These are phyloP conservation scores for Aspergillus puulaauensis DNA, from an alignment of 2,329 filamentous ascomycete species.

Conservation along the genomic window DNA sequence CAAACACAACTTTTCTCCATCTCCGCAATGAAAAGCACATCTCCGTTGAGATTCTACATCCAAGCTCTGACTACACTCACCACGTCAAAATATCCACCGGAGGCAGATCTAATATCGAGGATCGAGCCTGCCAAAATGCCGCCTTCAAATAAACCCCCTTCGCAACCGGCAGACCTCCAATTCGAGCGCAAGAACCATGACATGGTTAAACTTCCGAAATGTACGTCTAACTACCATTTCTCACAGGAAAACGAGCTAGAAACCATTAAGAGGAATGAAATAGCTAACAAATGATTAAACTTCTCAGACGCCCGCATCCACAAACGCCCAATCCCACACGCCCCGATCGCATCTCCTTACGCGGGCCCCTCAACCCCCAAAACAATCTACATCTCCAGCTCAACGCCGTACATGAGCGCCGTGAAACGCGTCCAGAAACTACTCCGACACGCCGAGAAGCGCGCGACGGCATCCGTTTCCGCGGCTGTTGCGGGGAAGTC, in stretches of 20 bases:
- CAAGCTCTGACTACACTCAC: neutral
- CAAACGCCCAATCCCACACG: constrained; percentile 60
- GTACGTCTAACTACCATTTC: constrained; percentile 18
- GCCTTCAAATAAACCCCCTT: neutral
- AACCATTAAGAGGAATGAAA: neutral
- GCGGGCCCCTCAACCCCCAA: constrained; percentile 51
- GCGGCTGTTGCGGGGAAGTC: neutral
- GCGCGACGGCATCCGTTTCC: constrained; percentile 43
- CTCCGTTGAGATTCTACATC: neutral
- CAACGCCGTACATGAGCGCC: constrained; percentile 58
- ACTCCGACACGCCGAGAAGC: constrained; percentile 53
- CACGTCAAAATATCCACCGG: neutral
- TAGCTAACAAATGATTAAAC: neutral
- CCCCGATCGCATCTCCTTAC: constrained; percentile 55
- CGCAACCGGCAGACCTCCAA: constrained; percentile 19
- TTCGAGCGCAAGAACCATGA: constrained; percentile 41
- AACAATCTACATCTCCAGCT: constrained; percentile 56
- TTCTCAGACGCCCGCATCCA: constrained; percentile 47
- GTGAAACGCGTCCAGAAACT: constrained; percentile 61
- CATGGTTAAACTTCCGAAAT: constrained; percentile 37
- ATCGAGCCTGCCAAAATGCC: neutral
- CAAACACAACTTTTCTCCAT: constrained; percentile 4
- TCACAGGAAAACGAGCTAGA: neutral
- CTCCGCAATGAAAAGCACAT: neutral
- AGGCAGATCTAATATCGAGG: no score